Conservation (phyloP, 208 protist species). For the Leishmania aethiopica region DNA sequence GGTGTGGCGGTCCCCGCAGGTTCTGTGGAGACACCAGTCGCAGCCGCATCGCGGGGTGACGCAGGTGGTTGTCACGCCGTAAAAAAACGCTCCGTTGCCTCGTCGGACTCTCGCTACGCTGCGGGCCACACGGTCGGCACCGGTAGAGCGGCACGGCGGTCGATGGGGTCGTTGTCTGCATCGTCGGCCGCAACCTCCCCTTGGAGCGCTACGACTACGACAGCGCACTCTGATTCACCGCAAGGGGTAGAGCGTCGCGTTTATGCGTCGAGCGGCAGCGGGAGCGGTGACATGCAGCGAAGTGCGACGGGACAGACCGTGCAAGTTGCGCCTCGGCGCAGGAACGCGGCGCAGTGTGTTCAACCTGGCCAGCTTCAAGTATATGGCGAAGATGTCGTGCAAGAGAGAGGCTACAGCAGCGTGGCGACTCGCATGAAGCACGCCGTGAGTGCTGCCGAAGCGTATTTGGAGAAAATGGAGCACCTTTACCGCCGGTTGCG, state of each 20-base stretch:
- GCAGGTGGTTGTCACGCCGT: neutral
- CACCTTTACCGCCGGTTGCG: slow-evolving; percentile 53
- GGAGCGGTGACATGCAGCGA: neutral
- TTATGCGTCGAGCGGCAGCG: slow-evolving; percentile 1
- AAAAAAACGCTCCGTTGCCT: neutral
- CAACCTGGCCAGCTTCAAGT: neutral
- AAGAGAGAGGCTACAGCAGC: neutral
- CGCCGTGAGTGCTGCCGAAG: slow-evolving; percentile 28
- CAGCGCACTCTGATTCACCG: neutral
- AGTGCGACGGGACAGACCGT: neutral
- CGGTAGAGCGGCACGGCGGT: neutral
- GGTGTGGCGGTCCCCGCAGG: neutral
- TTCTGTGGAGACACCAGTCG: slow-evolving; percentile 7
- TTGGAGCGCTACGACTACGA: neutral
- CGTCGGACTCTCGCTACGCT: neutral
- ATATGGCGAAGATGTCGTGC: neutral
- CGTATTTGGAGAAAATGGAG: slow-evolving; percentile 59
- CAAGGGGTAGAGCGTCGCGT: neutral
- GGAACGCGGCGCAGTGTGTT: neutral
- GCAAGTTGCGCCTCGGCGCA: neutral
- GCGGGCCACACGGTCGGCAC: neutral
- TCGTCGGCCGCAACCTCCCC: neutral
- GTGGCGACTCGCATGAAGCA: slow-evolving; percentile 2
- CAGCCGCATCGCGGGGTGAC: neutral
- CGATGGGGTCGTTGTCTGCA: neutral